Percentiles rank a stretch among this genome's conserved stretches.
Evolutionary conservation across 2,329 filamentous ascomycete genomes (phyloP).

Genomic region (Talaromyces sp.): DNA sequence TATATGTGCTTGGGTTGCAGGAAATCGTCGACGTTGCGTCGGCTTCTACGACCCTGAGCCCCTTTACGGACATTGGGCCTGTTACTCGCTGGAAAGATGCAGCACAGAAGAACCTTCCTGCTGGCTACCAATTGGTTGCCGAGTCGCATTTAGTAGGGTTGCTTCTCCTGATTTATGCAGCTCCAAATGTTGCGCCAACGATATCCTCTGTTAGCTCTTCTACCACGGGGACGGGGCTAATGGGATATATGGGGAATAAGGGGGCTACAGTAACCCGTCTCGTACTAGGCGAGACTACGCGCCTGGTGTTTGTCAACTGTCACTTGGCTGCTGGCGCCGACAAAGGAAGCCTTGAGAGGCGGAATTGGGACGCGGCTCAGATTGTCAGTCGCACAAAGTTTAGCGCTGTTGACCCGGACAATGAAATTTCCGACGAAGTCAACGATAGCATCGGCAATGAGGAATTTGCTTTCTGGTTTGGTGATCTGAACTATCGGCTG

Average conservation of each 20-base stretch:
- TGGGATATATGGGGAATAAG: constrained; percentile 96
- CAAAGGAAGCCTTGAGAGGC: constrained; percentile 68
- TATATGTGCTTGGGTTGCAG: constrained; percentile 88
- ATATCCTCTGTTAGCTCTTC: constrained; percentile 78
- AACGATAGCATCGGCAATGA: constrained; percentile 73
- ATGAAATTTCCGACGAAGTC: constrained; percentile 52
- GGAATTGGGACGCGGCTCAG: constrained; percentile 85
- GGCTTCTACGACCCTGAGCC: constrained; percentile 69
- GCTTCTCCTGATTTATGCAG: constrained; percentile 78
- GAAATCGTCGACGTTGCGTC: constrained; percentile 85
- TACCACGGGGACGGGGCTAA: constrained; percentile 79
- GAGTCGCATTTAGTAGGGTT: constrained; percentile 84
- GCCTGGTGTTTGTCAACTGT: constrained; percentile 83
- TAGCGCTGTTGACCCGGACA: constrained; percentile 65
- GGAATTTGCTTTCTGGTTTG: constrained; percentile 94
- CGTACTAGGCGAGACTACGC: constrained; percentile 82
- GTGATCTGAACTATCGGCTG: constrained; percentile 90
- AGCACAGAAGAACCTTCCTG: constrained; percentile 67
- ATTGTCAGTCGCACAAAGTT: constrained; percentile 74
- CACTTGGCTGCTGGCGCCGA: constrained; percentile 87
- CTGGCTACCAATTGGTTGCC: constrained; percentile 70
- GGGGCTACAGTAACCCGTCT: constrained; percentile 79
- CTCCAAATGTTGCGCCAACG: constrained; percentile 66
- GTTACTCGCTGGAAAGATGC: constrained; percentile 77
- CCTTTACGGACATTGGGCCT: constrained; percentile 67